Base-by-base conservation (phyloP, 495 filamentous ascomycete species). In the Xylaria scruposa region DNA sequence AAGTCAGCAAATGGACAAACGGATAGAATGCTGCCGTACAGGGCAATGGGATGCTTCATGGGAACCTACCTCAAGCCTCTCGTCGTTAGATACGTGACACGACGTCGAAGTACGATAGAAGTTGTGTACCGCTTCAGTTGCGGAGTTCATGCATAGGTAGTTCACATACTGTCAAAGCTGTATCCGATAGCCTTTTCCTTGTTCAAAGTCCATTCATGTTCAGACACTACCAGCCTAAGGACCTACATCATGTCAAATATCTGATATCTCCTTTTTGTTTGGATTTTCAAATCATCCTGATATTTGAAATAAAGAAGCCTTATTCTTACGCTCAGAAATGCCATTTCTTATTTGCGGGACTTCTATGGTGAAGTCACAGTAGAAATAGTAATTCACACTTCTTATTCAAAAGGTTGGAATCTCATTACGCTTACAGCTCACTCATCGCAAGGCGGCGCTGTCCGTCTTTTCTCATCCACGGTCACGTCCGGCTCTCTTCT, bases 41-140 rank as follows among this genome's bases (percentile, higher is more conserved):
- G 4, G 24, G 21, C 59, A 4, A 21, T 17, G 24, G 38, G 59
- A 44, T 24, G 19, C 60, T 44, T 44, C 12, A 36, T 63, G 38
- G 17, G 36, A 44, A 44, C 10, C 26, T 64, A 53, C 44, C 46
- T 24, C 49, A 67, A 54, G 65, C 31, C 47, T 59, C 67, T 29
- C n/a, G 58, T 54, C 12, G 44, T 58, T 21, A 26, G 49, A 56
- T 56, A 64, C 33, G 68, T 70, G 36, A 58, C 60, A 70, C 68
- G 47, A 21, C 68, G n/a, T 70, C 38, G 40, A 64, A 46, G 29
- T 24, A 56, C 56, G 47, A 56, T 63, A 10, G 31, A 33, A n/a
- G 33, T 54, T 54, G n/a, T 56, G 47, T 67, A 51, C 33, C 47
- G 33, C 49, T 36, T 56, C 47, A 5, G 47, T 42, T n/a, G 17